A percentile compares a stretch with the other conserved stretches of the same genome.
Conservation (phyloP, 331 rosid species). For the Malus hybrid region DNA sequence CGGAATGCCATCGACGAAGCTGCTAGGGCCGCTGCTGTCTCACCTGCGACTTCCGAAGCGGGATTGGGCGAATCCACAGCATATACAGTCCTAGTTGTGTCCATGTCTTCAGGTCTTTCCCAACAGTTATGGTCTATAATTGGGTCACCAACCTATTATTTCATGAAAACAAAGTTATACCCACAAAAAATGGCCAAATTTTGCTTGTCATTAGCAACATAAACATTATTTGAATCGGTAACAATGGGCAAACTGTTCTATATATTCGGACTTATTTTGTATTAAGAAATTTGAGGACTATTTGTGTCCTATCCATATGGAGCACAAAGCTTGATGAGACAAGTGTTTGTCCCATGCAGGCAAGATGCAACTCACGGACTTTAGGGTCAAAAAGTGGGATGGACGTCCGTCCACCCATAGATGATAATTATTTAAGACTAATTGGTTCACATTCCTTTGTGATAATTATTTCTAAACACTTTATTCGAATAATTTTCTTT, state of each 20-base stretch:
- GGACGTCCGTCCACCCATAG: neutral
- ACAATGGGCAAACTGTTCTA: neutral
- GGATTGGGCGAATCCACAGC: conserved; percentile 86
- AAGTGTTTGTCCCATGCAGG: conserved; percentile 3
- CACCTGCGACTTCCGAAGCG: conserved; percentile 83
- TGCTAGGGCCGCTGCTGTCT: conserved; percentile 79
- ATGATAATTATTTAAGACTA: neutral
- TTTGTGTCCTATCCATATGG: neutral
- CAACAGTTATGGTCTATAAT: conserved; percentile 67
- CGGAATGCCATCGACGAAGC: conserved; percentile 76
- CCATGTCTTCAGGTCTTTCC: conserved; percentile 99
- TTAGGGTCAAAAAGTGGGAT: conserved; percentile 3
- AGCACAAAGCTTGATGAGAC: conserved; percentile 9
- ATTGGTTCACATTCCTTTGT: no score
- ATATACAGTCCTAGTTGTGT: conserved; percentile 62
- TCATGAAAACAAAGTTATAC: neutral
- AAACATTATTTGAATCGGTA: neutral
- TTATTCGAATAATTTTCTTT: no score
- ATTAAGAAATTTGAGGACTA: neutral
- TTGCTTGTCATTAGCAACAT: neutral
- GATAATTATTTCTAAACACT: no score
- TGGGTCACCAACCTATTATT: conserved; percentile 79
- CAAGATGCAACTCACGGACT: conserved; percentile 30
- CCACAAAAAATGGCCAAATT: neutral
- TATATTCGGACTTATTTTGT: no score